Conservation (phyloP, 1,284 basidiomycete genomes). For the Acaromyces ingoldii region DNA sequence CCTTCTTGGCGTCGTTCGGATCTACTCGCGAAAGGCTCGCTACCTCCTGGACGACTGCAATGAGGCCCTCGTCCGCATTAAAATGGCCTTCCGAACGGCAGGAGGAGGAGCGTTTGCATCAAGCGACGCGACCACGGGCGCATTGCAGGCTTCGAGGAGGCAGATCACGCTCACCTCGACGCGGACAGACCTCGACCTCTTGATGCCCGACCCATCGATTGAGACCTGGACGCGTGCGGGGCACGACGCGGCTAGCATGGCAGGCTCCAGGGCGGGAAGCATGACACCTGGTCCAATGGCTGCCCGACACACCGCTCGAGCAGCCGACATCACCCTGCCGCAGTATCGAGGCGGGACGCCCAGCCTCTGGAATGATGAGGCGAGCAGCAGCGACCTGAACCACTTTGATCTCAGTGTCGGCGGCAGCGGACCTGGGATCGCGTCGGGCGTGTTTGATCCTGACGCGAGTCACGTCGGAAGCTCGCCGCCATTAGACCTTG, state of each 20-base stretch:
- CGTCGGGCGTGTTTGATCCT: constrained; percentile 38
- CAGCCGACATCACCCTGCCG: too few species aligned
- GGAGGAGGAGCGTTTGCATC: constrained; percentile 52
- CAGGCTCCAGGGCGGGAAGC: too few species aligned
- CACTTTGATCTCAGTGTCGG: too few species aligned
- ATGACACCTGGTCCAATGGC: too few species aligned
- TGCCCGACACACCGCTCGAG: too few species aligned
- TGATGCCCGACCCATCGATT: constrained; percentile 75
- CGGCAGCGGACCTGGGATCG: too few species aligned
- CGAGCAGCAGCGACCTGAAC: constrained; percentile 7
- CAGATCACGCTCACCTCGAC: constrained; percentile 75
- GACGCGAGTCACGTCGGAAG: constrained; percentile 29
- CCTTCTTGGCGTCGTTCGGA: constrained; percentile 89
- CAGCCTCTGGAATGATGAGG: too few species aligned
- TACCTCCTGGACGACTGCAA: constrained; percentile 97
- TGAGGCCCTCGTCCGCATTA: constrained; percentile 89
- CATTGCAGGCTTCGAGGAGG: constrained; percentile 77
- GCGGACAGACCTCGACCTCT: constrained; percentile 68
- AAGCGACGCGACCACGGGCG: constrained; percentile 90
- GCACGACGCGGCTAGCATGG: too few species aligned
- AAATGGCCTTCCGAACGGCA: constrained; percentile 91
- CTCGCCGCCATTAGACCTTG: constrained; percentile 53
- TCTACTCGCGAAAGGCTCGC: constrained; percentile 95
- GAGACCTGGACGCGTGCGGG: too few species aligned
- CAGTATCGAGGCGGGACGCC: too few species aligned